A percentile compares a stretch with the other conserved stretches of the same genome.
These are phyloP conservation scores for Monosporascus ibericus DNA, from an alignment of 2,329 filamentous ascomycete species.

Conservation along the genomic window DNA sequence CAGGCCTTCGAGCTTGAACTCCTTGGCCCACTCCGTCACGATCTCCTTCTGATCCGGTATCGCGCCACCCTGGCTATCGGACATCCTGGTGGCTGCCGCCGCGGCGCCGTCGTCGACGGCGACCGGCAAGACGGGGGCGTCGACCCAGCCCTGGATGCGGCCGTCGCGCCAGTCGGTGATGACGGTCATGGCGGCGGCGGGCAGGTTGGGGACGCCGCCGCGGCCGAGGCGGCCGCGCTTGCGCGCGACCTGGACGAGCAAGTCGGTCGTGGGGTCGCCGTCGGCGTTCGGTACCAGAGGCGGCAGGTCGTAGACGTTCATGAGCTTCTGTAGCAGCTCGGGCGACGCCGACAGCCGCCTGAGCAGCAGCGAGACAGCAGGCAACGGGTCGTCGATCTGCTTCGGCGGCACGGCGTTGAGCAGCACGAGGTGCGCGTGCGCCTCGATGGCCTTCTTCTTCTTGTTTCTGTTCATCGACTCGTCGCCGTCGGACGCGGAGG, in stretches of 20 bases:
- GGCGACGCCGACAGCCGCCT: conserved; percentile 68
- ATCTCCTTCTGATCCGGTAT: conserved; percentile 60
- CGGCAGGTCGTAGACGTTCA: conserved; percentile 77
- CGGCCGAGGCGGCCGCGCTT: conserved; percentile 85
- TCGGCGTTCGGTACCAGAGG: conserved; percentile 64
- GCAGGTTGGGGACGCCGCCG: conserved; percentile 84
- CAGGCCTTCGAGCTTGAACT: conserved; percentile 90
- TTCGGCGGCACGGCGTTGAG: conserved; percentile 90
- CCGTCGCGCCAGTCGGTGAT: conserved; percentile 97
- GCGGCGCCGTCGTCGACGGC: conserved; percentile 25
- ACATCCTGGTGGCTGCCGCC: conserved; percentile 17
- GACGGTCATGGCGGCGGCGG: conserved; percentile 83
- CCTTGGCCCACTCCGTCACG: conserved; percentile 76
- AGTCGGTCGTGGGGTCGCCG: conserved; percentile 79
- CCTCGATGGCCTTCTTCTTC: conserved; percentile 57
- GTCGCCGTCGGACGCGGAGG: conserved; percentile 44
- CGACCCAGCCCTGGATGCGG: conserved; percentile 86
- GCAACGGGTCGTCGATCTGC: conserved; percentile 87
- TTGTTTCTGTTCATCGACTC: conserved; percentile 5
- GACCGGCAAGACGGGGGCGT: conserved; percentile 63
- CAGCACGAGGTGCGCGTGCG: conserved; percentile 78
- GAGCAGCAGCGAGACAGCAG: conserved; percentile 79
- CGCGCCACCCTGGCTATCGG: conserved; percentile 24
- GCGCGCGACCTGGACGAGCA: conserved; percentile 88
- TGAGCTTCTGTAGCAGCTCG: conserved; percentile 70